A percentile compares a stretch with the other conserved stretches of the same genome.
Conservation (phyloP, 495 filamentous ascomycete species). For the Penicillium cinerascens region DNA sequence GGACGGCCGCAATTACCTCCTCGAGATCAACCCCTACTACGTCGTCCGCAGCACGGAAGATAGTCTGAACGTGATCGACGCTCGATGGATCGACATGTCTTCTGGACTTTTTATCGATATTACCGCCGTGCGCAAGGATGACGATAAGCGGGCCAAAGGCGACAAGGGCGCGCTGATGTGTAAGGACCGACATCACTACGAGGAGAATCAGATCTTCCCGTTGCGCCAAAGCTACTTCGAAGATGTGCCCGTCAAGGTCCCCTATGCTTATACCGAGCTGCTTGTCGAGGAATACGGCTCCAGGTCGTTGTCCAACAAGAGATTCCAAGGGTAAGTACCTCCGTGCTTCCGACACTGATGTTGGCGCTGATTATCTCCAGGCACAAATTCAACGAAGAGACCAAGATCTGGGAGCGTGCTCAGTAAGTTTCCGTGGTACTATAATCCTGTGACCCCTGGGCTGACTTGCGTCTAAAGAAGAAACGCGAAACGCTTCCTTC, state of each 20-base stretch:
- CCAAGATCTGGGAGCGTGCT: slow-evolving; percentile 31
- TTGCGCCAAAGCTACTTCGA: slow-evolving; percentile 76
- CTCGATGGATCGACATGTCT: slow-evolving; percentile 57
- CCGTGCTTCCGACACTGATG: neutral
- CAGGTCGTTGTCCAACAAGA: slow-evolving; percentile 58
- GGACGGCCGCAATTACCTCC: slow-evolving; percentile 47
- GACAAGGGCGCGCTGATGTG: slow-evolving; percentile 46
- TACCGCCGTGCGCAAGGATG: slow-evolving; percentile 51
- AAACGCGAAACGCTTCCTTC: slow-evolving; percentile 10
- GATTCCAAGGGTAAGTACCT: slow-evolving; percentile 58
- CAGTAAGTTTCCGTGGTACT: neutral
- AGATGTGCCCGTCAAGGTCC: slow-evolving; percentile 68
- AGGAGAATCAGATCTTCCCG: slow-evolving; percentile 71
- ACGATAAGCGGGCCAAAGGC: slow-evolving; percentile 29
- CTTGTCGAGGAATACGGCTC: slow-evolving; percentile 72
- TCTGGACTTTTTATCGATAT: slow-evolving; percentile 64
- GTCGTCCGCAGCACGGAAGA: slow-evolving; percentile 44
- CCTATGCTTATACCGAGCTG: slow-evolving; percentile 69
- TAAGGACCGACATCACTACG: slow-evolving; percentile 56
- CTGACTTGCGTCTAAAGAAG: neutral
- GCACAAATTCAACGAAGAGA: slow-evolving; percentile 35
- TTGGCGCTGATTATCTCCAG: slow-evolving; percentile 12
- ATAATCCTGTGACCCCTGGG: neutral
- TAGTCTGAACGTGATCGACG: slow-evolving; percentile 56
- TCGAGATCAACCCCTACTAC: slow-evolving; percentile 61